These are phyloP conservation scores for Colletotrichum nymphaeae DNA, from an alignment of 2,329 filamentous ascomycete species.

Conservation along the genomic window DNA sequence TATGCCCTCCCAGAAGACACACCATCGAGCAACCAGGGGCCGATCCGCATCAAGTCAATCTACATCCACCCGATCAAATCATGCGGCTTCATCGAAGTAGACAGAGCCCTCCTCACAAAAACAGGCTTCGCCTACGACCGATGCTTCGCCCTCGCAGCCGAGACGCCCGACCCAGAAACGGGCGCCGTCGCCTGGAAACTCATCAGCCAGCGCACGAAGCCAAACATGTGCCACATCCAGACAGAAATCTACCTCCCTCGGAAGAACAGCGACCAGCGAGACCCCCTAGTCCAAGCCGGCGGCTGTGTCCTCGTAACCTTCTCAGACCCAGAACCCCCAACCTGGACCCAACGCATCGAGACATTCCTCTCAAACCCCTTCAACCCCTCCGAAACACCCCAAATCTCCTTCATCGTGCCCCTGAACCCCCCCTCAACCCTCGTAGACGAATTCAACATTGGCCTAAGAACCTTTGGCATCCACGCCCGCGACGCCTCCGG, in stretches of 20 bases:
- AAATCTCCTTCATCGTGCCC: not conserved
- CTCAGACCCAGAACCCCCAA: not conserved
- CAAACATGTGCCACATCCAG: conserved; percentile 34
- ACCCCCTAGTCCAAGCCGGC: conserved; percentile 26
- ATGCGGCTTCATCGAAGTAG: conserved; percentile 41
- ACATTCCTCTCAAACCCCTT: not conserved
- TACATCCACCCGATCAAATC: conserved; percentile 45
- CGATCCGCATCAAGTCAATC: conserved; percentile 42
- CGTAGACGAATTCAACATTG: not conserved
- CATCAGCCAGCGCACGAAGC: conserved; percentile 42
- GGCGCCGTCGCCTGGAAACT: conserved; percentile 39
- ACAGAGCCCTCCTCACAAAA: conserved; percentile 40
- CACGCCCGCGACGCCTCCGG: conserved; percentile 35
- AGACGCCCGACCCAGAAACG: conserved; percentile 39
- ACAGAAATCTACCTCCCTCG: conserved; percentile 36
- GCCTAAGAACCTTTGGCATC: conserved; percentile 31
- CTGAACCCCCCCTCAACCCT: not conserved
- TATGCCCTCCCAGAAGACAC: conserved; percentile 31
- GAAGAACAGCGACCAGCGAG: not conserved
- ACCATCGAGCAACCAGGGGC: not conserved
- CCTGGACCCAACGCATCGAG: not conserved
- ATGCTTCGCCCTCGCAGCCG: conserved; percentile 43
- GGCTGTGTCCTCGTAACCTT: conserved; percentile 14
- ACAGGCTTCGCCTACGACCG: conserved; percentile 41
- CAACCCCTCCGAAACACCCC: not conserved